Evolutionary conservation across 257 asterid genomes (phyloP).

Genomic region (Nyctanthes arbortristis): DNA sequence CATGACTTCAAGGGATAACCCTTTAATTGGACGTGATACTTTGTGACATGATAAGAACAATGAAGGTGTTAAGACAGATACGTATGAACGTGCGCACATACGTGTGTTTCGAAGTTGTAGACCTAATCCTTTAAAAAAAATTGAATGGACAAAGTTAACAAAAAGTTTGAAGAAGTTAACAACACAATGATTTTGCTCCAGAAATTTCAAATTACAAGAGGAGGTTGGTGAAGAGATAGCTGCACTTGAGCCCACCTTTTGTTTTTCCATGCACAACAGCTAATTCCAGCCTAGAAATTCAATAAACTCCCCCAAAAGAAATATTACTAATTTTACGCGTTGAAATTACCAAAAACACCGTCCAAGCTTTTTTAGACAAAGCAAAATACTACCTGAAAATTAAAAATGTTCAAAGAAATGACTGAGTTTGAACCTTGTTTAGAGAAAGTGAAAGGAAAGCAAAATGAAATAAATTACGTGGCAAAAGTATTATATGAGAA

Average conservation of each 20-base stretch:
- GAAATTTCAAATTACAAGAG: slow-evolving; percentile 37
- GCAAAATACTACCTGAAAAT: background rate
- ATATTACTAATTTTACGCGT: background rate
- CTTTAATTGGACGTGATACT: no score
- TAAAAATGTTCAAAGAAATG: no score
- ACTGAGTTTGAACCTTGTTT: no score
- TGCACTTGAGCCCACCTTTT: slow-evolving; percentile 40
- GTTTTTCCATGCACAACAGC: slow-evolving; percentile 32
- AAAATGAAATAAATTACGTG: no score
- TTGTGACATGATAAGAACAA: background rate
- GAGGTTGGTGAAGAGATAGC: slow-evolving; percentile 39
- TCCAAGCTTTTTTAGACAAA: background rate
- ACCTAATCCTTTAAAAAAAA: no score
- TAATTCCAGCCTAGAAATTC: slow-evolving; percentile 20
- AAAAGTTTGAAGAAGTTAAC: background rate
- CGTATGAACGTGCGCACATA: no score
- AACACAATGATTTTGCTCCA: slow-evolving; percentile 37
- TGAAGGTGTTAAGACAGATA: no score
- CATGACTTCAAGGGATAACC: no score
- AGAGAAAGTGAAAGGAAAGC: no score
- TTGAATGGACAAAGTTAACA: no score
- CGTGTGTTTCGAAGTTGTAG: no score
- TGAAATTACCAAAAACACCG: background rate
- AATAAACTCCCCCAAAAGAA: background rate
- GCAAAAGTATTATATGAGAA: no score